phyloP scores from a whole-genome alignment of 108 stramenopile species.

The Epipyxis sp. region DNA sequence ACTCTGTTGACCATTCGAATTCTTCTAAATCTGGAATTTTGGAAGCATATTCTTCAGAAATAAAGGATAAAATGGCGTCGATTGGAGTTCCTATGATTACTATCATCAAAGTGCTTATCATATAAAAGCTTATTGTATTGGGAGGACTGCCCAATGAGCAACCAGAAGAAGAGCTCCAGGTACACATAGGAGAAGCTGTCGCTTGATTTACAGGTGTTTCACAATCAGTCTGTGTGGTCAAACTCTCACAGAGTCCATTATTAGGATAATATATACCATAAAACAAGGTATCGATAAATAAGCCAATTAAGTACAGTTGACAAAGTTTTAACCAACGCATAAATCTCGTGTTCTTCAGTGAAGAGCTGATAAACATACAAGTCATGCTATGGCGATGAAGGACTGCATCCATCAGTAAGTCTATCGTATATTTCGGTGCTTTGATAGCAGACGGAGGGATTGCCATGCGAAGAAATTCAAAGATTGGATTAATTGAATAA shows the following conservation, averaged over 20 bases:
- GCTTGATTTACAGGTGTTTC: background rate
- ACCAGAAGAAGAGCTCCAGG: background rate
- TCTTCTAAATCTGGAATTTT: background rate
- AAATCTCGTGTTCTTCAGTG: background rate
- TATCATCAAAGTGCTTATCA: background rate
- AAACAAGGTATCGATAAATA: slow-evolving; percentile 14
- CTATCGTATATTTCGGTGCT: too few species aligned
- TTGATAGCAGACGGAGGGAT: too few species aligned
- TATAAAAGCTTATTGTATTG: background rate
- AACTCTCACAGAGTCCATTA: background rate
- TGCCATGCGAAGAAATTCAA: too few species aligned
- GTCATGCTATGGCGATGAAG: too few species aligned
- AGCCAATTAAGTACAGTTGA: background rate
- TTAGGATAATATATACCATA: background rate
- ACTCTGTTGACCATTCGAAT: background rate
- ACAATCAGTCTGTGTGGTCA: background rate
- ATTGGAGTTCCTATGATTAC: background rate
- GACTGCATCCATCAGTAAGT: too few species aligned
- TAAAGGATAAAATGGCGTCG: background rate
- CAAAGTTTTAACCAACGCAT: background rate
- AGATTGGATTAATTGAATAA: too few species aligned
- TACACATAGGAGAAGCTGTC: background rate
- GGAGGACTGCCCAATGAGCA: background rate
- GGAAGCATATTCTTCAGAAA: background rate
- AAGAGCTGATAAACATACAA: too few species aligned